Evolutionary conservation across 2,329 filamentous ascomycete genomes (phyloP).

Genomic region (Nemania diffusa): DNA sequence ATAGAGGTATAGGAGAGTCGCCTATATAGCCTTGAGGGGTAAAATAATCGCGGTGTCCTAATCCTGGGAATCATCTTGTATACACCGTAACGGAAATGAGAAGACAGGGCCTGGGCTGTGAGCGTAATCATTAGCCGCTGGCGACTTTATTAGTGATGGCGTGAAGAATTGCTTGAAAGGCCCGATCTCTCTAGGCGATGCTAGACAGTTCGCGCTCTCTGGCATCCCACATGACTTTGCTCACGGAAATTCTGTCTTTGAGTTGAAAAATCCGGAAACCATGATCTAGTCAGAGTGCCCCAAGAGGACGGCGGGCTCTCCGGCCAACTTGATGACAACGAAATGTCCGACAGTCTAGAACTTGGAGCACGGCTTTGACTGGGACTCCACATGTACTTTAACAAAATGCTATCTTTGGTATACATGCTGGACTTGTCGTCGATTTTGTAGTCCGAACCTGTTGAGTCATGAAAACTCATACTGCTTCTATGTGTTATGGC

Average conservation of each 20-base stretch:
- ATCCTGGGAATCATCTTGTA: not conserved
- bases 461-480: slow-evolving; percentile 13
- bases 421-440: slow-evolving; percentile 9
- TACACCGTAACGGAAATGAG: not conserved
- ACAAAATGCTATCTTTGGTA: slow-evolving; percentile 18
- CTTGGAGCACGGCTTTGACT: slow-evolving; percentile 33
- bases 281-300: slow-evolving; percentile 33
- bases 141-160: slow-evolving; percentile 8
- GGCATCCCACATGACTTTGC: slow-evolving; percentile 3
- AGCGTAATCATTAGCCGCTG: slow-evolving; percentile 1
- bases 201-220: slow-evolving; percentile 23
- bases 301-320: slow-evolving; percentile 42
- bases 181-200: slow-evolving; percentile 3
- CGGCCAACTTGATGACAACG: slow-evolving; percentile 31
- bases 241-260: slow-evolving; percentile 14
- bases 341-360: slow-evolving; percentile 42
- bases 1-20: not conserved
- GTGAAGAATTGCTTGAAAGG: slow-evolving; percentile 10
- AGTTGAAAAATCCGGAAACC: slow-evolving; percentile 28
- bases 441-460: slow-evolving; percentile 3
- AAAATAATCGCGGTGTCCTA: not conserved
- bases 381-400: slow-evolving; percentile 25
- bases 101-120: not conserved
- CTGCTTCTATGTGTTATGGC: not conserved
- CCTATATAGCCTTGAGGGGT: not conserved